phyloP scores from a whole-genome alignment of 257 asterid species.

The Scutellaria baicalensis region DNA sequence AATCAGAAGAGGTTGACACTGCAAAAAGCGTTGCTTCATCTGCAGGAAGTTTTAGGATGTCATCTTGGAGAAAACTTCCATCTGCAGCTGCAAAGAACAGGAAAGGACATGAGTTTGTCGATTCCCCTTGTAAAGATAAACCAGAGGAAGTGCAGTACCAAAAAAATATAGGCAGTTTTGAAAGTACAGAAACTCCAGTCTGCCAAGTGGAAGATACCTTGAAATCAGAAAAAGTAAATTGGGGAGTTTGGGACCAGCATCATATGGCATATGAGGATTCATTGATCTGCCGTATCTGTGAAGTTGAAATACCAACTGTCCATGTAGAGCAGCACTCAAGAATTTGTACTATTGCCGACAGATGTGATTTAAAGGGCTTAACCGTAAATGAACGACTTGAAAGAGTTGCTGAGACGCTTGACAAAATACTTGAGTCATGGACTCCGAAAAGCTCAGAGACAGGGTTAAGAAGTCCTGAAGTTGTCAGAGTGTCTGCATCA shows the following conservation, averaged over 20 bases:
- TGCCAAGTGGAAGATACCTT: conserved; percentile 30
- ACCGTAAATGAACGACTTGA: conserved; percentile 76
- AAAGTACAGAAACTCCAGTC: conserved; percentile 30
- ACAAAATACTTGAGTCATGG: conserved; percentile 82
- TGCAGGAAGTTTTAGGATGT: conserved; percentile 80
- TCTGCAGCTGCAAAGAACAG: conserved; percentile 56
- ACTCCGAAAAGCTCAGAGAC: conserved; percentile 44
- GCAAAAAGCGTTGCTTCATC: conserved; percentile 67
- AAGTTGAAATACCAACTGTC: conserved; percentile 89
- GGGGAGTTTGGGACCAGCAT: conserved; percentile 85
- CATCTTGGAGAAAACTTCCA: conserved; percentile 97
- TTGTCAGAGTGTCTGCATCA: conserved; percentile 33
- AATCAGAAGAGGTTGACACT: conserved; percentile 57
- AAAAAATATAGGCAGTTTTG: conserved; percentile 33
- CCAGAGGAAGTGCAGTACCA: conserved; percentile 28
- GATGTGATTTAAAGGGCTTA: conserved; percentile 95
- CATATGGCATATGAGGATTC: conserved; percentile 72
- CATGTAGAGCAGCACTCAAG: conserved; percentile 94
- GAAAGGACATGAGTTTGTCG: conserved; percentile 43
- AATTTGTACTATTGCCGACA: conserved; percentile 90
- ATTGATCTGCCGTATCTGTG: conserved; percentile 93
- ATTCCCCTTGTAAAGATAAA: conserved; percentile 36
- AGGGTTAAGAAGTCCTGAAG: conserved; percentile 54
- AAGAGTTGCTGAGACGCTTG: conserved; percentile 84
- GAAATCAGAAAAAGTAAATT: conserved; percentile 40